Base-by-base conservation (phyloP, 1,139 yeast genomes). In the Hyphopichia pseudoburtonii region DNA sequence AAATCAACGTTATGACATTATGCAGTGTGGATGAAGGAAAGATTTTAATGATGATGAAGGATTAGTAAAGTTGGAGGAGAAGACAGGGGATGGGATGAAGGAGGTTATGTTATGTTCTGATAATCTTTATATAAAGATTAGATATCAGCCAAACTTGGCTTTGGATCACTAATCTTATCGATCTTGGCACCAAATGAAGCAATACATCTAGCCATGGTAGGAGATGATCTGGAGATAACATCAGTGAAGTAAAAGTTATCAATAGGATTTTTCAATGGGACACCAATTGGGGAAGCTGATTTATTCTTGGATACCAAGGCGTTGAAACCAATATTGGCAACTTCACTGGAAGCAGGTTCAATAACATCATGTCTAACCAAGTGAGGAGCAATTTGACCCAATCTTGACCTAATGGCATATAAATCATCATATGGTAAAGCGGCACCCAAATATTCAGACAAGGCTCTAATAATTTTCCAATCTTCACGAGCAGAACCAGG, bases 401-500 rank as follows among this genome's bases (percentile, higher is more conserved):
- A 66, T 60, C 96, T 78, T 35, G 73, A 66, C 63, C 94, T 83
- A 37, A 87, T 68, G 40, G 84, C 77, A 50, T 78, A 76, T 37
- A 79, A 62, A 58, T 84, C 90, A 58, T 86, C 94, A 57, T 87
- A 87, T 34, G 92, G 92, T 54, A 87, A 74, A 3, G 84, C 68
- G 29, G 76, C 77, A 38, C 80, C 81, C 52, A 87, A 70, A 58
- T 84, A 86, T 64, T 87, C 95, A 36, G 87, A 79, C 42, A 86
- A 75, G 8, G 95, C 96, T 64, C 94, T 80, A 52, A 87, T 64
- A 48, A 87, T 83, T 70, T 84, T 83, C 96, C 96, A 87, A 66
- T 87, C 96, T 64, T 87, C 95, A 61, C 96, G 83, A 31, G 95
- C 95, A 38, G 79, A 86, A 28, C 94, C 95, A 37, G 95, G 95